Base-by-base conservation (phyloP, 2,329 filamentous ascomycete genomes). In the Trichoderma harzianum region DNA sequence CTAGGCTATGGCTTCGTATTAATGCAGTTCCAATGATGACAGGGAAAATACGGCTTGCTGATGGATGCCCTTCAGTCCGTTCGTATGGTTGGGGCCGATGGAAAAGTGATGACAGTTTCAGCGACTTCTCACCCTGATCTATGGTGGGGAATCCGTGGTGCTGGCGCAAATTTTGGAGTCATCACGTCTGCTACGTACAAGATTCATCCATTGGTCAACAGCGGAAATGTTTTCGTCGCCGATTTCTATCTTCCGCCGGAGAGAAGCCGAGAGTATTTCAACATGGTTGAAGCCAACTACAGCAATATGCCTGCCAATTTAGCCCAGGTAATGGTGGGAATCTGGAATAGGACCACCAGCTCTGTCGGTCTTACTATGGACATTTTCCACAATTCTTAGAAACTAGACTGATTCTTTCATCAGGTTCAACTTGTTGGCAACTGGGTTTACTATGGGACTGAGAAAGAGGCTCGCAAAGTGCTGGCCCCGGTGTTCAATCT, bases 131-230 rank as follows among this genome's bases (percentile, higher is more conserved):
- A 69, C 36, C 66, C 55, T 14, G 66, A 69, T 30, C 36, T 69
- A 26, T 69, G 66, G 66, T 69, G 66, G 66, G 66, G 55, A 34
- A 16, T 69, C 8, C 66, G 43, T 36, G 66, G 66, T 26, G 66
- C 66, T 0, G 66, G 66, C 18, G 66, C 66, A 7, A 69, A 69
- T 6, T 69, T 69, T 34, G 66, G 66, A 5, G 66, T 69, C 36
- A 11, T 69, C 14, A 69, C 66, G 1, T 69, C 66, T n/a, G 66
- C 66, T 21, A 69, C 66, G 28, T 69, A 61, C 66, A 47, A 69
- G 16, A 5, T 69, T 24, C 55, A 69, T 30, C 55, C 66, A 10
- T 11, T 69, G 55, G 36, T 60, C 14, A 61, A 69, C 26, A 60
- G 28, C 2, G 55, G 55, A n/a, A n/a, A 61, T 1, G 66, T 69